phyloP scores from a whole-genome alignment of 352 stramenopile species.

The Globisporangium cystogenes region DNA sequence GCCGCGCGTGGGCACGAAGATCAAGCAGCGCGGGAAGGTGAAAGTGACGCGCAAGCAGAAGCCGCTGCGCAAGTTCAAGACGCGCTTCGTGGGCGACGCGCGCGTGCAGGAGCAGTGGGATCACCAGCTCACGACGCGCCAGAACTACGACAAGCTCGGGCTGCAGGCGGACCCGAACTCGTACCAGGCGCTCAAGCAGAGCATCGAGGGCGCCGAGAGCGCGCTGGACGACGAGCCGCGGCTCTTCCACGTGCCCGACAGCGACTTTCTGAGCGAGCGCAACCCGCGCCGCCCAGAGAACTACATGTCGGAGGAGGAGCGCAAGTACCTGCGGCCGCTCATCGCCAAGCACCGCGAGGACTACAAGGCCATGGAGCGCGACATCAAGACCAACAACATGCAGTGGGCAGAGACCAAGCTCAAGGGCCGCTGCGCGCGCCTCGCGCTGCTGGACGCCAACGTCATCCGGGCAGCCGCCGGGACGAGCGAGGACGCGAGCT shows the following conservation, averaged over 20 bases:
- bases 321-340: conserved; percentile 69
- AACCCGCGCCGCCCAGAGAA: conserved; percentile 66
- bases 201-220: conserved; percentile 36
- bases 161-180: conserved; percentile 66
- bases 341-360: conserved; percentile 68
- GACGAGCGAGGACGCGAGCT: conserved; percentile 12
- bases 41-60: conserved; percentile 67
- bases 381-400: conserved; percentile 84
- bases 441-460: conserved; percentile 72
- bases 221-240: conserved; percentile 53
- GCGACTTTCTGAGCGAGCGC: conserved; percentile 68
- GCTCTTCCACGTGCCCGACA: conserved; percentile 75
- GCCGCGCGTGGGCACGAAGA: conserved; percentile 38
- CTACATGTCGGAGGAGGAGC: conserved; percentile 75
- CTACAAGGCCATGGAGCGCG: conserved; percentile 72
- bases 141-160: conserved; percentile 78
- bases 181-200: conserved; percentile 38
- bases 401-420: conserved; percentile 80
- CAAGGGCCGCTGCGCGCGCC: conserved; percentile 58
- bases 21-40: conserved; percentile 65
- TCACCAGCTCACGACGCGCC: conserved; percentile 70
- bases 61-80: conserved; percentile 71
- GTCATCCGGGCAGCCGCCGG: conserved; percentile 38
- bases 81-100: conserved; percentile 62
- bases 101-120: conserved; percentile 71